A percentile compares a stretch with the other conserved stretches of the same genome.
Conservation (phyloP, 2,329 filamentous ascomycete genomes). For the Fusarium sp. region DNA sequence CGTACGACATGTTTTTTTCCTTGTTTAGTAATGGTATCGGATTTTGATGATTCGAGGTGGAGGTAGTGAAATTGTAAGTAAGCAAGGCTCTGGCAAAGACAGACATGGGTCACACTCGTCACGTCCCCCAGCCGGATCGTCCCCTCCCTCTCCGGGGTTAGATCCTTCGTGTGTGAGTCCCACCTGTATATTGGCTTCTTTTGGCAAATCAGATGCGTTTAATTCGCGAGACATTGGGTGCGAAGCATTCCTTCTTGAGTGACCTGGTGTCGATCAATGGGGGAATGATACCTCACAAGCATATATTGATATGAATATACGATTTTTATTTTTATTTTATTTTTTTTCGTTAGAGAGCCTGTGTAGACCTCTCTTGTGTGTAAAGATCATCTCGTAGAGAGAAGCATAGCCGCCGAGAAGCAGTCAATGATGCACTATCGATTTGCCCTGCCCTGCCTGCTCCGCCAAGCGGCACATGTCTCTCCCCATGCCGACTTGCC, state of each 20-base stretch:
- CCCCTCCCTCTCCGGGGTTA: neutral
- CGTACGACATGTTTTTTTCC: neutral
- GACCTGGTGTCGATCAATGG: neutral
- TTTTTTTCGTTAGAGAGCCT: too few relatives aligned
- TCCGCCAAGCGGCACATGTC: neutral
- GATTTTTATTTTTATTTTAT: neutral
- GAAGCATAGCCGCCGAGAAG: slow-evolving; percentile 2
- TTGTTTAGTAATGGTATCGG: neutral
- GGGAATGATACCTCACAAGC: neutral
- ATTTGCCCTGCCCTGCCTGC: neutral
- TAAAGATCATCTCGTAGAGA: neutral
- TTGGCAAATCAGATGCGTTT: slow-evolving; percentile 10
- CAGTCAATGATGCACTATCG: neutral
- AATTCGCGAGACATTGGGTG: slow-evolving; percentile 23
- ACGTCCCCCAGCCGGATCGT: slow-evolving; percentile 10
- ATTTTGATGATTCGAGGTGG: too few relatives aligned
- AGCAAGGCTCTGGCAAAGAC: neutral
- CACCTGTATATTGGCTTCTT: neutral
- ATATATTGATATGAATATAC: neutral
- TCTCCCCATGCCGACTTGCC: neutral
- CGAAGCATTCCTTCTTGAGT: neutral
- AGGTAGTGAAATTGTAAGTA: neutral
- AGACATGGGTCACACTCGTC: neutral
- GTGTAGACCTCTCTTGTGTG: neutral
- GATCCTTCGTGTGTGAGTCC: slow-evolving; percentile 17